Percentiles rank a stretch among this genome's conserved stretches.
These are phyloP conservation scores for Kandelia obovata DNA, from an alignment of 345 rosid species.

Conservation along the genomic window DNA sequence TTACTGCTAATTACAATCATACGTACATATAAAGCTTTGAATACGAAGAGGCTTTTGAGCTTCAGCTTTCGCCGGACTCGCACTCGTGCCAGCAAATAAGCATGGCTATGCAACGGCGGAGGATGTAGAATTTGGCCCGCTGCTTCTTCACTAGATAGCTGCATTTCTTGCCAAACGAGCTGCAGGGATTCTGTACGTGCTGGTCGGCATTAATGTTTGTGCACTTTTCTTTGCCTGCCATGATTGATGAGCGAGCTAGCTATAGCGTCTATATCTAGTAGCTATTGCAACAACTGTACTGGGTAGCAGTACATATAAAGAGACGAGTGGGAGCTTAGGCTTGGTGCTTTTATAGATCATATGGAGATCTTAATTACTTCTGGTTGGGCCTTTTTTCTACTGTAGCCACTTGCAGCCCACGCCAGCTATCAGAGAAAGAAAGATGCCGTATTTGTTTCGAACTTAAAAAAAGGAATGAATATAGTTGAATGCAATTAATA, in stretches of 20 bases:
- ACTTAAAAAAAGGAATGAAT: too few relatives aligned
- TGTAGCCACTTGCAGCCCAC: too few relatives aligned
- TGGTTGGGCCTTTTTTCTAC: too few relatives aligned
- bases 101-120: constrained; percentile 78
- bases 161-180: constrained; percentile 64
- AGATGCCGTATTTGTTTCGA: too few relatives aligned
- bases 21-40: not conserved
- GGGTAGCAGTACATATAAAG: not conserved
- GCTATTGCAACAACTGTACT: not conserved
- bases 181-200: constrained; percentile 47
- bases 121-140: constrained; percentile 68
- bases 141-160: constrained; percentile 74
- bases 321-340: not conserved
- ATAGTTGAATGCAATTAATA: too few relatives aligned
- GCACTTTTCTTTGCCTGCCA: constrained; percentile 27
- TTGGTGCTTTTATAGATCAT: constrained; percentile 13
- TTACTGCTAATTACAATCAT: constrained; percentile 16
- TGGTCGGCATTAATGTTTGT: not conserved
- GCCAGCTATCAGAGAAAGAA: too few relatives aligned
- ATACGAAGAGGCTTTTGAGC: not conserved
- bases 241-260: not conserved
- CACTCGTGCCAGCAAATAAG: constrained; percentile 65
- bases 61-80: constrained; percentile 16
- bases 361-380: too few relatives aligned
- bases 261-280: too few relatives aligned